These are phyloP conservation scores for Ascoidea rubescens DNA, from an alignment of 805 yeast genomes.

Conservation along the genomic window DNA sequence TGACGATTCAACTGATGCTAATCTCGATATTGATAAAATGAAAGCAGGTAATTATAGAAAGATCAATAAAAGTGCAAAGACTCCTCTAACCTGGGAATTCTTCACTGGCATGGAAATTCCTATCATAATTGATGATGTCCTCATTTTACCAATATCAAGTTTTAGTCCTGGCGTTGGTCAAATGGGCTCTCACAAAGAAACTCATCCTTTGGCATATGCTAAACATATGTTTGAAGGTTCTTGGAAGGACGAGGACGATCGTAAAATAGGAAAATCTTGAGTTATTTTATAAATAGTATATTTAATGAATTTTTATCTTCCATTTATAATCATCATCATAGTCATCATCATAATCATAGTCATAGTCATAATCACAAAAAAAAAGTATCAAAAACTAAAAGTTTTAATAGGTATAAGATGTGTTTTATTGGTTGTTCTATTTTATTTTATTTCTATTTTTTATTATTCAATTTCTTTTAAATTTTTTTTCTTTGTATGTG, in stretches of 20 bases:
- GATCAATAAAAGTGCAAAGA: slow-evolving; percentile 17
- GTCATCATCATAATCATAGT: no score
- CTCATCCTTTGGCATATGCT: slow-evolving; percentile 39
- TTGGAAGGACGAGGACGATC: slow-evolving; percentile 42
- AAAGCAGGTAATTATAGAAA: slow-evolving; percentile 3
- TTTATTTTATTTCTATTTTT: no score
- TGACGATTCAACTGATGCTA: background rate
- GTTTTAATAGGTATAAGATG: no score
- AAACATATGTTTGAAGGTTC: slow-evolving; percentile 51
- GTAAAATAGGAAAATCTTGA: slow-evolving; percentile 5
- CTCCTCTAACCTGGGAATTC: slow-evolving; percentile 41
- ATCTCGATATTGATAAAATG: background rate
- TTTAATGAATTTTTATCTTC: no score
- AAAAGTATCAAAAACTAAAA: no score
- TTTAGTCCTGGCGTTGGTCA: slow-evolving; percentile 59
- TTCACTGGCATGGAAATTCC: slow-evolving; percentile 49
- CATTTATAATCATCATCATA: no score
- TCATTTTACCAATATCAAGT: slow-evolving; percentile 58
- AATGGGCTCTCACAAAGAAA: slow-evolving; percentile 39
- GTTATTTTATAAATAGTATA: no score
- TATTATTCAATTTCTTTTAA: no score
- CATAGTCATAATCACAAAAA: no score
- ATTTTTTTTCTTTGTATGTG: no score
- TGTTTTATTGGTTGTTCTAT: no score
- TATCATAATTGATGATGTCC: slow-evolving; percentile 46